Evolutionary conservation across 2,329 filamentous ascomycete genomes (phyloP), one percentile per base, ranked within the genome.

Genomic region (Metarhizium brunneum): DNA sequence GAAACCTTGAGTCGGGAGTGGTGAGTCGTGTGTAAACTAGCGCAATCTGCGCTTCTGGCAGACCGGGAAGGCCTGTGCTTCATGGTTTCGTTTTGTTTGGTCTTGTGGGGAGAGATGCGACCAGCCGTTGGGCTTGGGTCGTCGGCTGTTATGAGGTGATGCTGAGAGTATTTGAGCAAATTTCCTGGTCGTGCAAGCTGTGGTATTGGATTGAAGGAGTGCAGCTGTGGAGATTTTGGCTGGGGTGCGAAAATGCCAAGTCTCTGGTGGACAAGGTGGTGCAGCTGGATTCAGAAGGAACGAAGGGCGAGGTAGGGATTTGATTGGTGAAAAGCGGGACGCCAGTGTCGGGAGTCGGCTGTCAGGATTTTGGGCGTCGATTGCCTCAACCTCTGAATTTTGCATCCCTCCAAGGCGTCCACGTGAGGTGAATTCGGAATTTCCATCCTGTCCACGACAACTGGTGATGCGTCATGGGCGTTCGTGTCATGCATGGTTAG

Each of bases 131-230:
- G 10, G 5, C 40, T 29, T 30, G 45, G 3, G 14, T 18, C 4
- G 18, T 48, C 11, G 25, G n/a, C 45, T 14, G 45, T 10, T 48
- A 36, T 29, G 25, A 38, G 14, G 20, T 20, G 3, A 10, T 20
- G 40, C 18, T 59, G 59, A 58, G 59, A 49, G 54, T 40, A 36
- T 58, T 60, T 60, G 59, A 60, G 59, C 59, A 60, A 58, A 52
- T 60, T 60, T 60, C 30, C 38, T 6, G 38, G 10, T 40, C 10
- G 11, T 5, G 13, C 25, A 25, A 4, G 25, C 10, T 16, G 14
- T 40, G 8, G 38, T 16, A 16, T 14, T 16, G 11, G 38, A 40
- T 40, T 40, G 10, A 40, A 5, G 38, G 38, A 14, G 38, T 5
- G 38, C 38, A 16, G 38, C 11, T 16, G 38, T 13, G 38, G 8